phyloP scores from a whole-genome alignment of 805 yeast genomes.

The Suhomyces prunicola region DNA sequence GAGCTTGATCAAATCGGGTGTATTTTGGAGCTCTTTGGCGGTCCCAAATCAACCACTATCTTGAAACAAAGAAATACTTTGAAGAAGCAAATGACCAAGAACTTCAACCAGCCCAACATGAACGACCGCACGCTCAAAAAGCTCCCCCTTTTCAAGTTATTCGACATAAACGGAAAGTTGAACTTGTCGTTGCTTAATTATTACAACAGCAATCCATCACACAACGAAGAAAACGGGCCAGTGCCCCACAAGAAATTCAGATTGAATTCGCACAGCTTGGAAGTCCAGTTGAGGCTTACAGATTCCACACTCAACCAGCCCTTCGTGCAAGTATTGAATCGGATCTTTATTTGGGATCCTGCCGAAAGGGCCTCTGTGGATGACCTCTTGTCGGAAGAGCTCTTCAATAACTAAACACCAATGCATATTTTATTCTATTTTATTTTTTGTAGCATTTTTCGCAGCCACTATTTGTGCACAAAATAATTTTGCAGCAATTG shows the following conservation, averaged over 20 bases:
- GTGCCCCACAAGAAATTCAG: conserved; percentile 18
- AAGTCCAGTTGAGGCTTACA: conserved; percentile 23
- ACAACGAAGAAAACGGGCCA: background rate
- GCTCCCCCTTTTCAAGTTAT: conserved; percentile 35
- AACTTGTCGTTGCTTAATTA: conserved; percentile 32
- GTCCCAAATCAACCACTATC: conserved; percentile 43
- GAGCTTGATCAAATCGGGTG: conserved; percentile 47
- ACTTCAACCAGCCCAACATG: conserved; percentile 5
- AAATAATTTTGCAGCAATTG: background rate
- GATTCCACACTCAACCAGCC: conserved; percentile 3
- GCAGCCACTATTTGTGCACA: background rate
- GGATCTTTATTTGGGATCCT: conserved; percentile 37
- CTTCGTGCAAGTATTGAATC: conserved; percentile 27
- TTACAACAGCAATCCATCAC: conserved; percentile 3
- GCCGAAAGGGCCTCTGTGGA: conserved; percentile 11
- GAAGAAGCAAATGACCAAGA: conserved; percentile 11
- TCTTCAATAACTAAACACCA: background rate
- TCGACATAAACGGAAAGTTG: conserved; percentile 38
- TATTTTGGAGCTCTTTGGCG: conserved; percentile 44
- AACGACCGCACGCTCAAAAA: conserved; percentile 34
- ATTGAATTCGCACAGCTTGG: conserved; percentile 28
- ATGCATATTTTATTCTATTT: background rate
- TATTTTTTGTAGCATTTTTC: background rate
- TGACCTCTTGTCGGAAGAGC: conserved; percentile 5
- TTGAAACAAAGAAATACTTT: conserved; percentile 38